Base-by-base conservation (phyloP, 2,329 filamentous ascomycete species). In the Talaromyces sp. region DNA sequence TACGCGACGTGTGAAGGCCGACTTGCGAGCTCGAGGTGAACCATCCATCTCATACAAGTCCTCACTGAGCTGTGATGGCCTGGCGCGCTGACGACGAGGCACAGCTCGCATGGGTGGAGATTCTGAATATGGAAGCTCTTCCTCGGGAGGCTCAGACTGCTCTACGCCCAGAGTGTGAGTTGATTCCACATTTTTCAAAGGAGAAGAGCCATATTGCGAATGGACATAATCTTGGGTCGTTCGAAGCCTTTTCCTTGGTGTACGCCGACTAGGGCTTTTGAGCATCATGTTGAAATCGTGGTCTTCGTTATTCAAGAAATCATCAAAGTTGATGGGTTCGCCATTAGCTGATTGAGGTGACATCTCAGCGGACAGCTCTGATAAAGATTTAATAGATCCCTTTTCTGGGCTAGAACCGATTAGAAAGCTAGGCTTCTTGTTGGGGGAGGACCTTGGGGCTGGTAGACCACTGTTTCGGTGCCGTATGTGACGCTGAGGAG, bases 361-460 rank as follows among this genome's bases (percentile, higher is more conserved):
- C 54, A 73, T 71, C 61, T 80, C 78, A 1, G 76, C 73, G 27
- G 79, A 79, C 68, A 82, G 80, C 34, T 80, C 76, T 13, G 79
- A 77, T 61, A 80, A 71, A 59, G 73, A 72, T 61, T 75, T 73
- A 49, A 77, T 76, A 61, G 74, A 75, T 34, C 75, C 73, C 54
- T 75, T 75, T 63, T 73, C 77, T 38, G 75, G 78, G 65, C 76
- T 81, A 1, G 78, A 80, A 15, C 78, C 67, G 6, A 76, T 72
- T 22, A 66, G 54, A 25, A 59, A n/a, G 2, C 11, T 62, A 15
- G 34, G 31, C 38, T 45, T 59, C 17, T 45, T 27, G 25, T 19
- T 45, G 13, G 34, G 22, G 3, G 56, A 40, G 15, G 22, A 11
- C 29, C 17, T 31, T 19, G 38, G 13, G 38, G 56, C 5, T 61